Evolutionary conservation across 2,329 filamentous ascomycete species (phyloP).

Genomic region (Hirsutella rhossiliensis): DNA sequence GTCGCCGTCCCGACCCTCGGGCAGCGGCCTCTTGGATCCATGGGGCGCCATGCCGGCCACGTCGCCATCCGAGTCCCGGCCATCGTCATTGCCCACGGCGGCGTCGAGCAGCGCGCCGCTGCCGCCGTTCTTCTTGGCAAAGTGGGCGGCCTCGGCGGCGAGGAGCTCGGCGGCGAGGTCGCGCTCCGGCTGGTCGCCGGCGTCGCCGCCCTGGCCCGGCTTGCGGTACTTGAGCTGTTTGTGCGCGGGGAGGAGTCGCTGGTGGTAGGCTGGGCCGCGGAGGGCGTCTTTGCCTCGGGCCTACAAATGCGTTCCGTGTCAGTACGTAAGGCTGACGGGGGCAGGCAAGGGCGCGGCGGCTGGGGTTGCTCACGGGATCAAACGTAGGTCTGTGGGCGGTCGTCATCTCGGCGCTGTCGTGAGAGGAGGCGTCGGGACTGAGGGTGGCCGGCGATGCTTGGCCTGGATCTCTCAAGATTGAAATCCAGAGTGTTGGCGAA

Average conservation of each 20-base stretch:
- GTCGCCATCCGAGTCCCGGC: not conserved
- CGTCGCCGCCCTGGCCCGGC: slow-evolving; percentile 77
- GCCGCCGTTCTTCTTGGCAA: slow-evolving; percentile 62
- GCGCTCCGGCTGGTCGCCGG: slow-evolving; percentile 53
- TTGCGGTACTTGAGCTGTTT: slow-evolving; percentile 83
- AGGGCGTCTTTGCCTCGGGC: slow-evolving; percentile 91
- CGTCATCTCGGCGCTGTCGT: slow-evolving; percentile 37
- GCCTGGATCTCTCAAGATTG: too few species aligned
- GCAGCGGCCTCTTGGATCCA: not conserved
- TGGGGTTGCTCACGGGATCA: slow-evolving; percentile 56
- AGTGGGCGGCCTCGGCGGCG: slow-evolving; percentile 77
- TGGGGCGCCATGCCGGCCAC: not conserved
- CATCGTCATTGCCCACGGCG: slow-evolving; percentile 32
- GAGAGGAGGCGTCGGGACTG: not conserved
- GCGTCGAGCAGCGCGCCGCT: slow-evolving; percentile 26
- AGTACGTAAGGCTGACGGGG: not conserved
- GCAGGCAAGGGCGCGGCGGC: not conserved
- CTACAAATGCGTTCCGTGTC: slow-evolving; percentile 28
- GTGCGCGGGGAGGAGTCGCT: slow-evolving; percentile 86
- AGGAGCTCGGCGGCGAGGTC: slow-evolving; percentile 87
- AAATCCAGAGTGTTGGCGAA: too few species aligned
- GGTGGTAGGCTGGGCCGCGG: slow-evolving; percentile 88
- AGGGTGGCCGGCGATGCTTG: not conserved
- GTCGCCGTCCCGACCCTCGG: slow-evolving; percentile 4
- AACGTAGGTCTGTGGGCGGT: slow-evolving; percentile 80